Evolutionary conservation across 208 protist species (phyloP), one percentile per base, ranked within the genome.

Genomic region (Wallacemonas sp.): DNA sequence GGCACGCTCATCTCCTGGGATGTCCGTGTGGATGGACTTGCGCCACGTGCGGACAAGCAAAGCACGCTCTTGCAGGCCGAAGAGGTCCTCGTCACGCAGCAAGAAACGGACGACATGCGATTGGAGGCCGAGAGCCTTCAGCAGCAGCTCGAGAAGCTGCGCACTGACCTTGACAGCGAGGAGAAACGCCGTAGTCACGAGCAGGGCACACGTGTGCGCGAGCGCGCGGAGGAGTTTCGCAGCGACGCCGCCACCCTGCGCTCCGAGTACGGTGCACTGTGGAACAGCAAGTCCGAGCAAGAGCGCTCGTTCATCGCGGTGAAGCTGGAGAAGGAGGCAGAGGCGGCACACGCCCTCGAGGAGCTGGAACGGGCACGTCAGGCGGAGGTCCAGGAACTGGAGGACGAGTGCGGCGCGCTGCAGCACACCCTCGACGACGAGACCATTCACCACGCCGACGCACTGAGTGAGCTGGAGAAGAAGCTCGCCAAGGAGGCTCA

Each of bases 21-120:
- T 50, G 73, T 96, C 1, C 71, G 80, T 10, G 93, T 97, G 66
- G 91, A 97, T 33, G 89, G 60, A 19, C 42, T 54, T 48, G 26
- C 61, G 78, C 87, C 66, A 78, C 58, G 54, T 1, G 58, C 61
- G 5, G 38, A 63, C 39, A 42, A 59, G 33, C 30, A 37, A 19
- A 42, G 53, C 53, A n/a, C 53, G 12, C 53, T 42, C 30, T 6
- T 37, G n/a, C 53, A 59, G 33, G 15, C 71, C 46, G 91, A 98
- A 19, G 94, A 99, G 71, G 92, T 98, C 38, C 89, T 99, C 24
- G 92, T 98, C 15, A 93, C 96, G n/a, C 89, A 87, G 63, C 76
- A 78, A 52, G 94, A 98, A 63, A 84, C 98, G 46, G 95, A 98
- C 72, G 94, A 98, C 63, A 88, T 85, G 64, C 79, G 85, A 22